Percentiles rank a stretch among this genome's conserved stretches.
These are phyloP conservation scores for Filobasidium wieringae DNA, from an alignment of 768 basidiomycete species.

Conservation along the genomic window DNA sequence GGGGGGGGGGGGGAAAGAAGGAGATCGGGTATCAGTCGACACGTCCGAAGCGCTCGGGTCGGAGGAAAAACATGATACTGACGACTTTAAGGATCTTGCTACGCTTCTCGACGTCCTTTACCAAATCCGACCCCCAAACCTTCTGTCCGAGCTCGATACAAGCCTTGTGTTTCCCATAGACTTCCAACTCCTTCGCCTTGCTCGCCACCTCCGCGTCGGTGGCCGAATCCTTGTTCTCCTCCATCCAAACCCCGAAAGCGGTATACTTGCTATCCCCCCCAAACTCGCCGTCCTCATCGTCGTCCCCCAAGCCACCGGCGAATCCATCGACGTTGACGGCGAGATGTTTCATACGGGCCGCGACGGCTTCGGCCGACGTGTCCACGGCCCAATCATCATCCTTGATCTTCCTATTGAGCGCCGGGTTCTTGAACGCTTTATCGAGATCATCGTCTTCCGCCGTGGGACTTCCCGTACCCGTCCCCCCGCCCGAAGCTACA, in stretches of 20 bases:
- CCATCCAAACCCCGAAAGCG: constrained; percentile 70
- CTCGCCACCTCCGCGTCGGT: constrained; percentile 41
- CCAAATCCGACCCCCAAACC: constrained; percentile 62
- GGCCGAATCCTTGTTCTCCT: constrained; percentile 53
- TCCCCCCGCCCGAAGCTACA: too few species aligned
- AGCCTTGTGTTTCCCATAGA: constrained; percentile 90
- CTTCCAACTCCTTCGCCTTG: constrained; percentile 77
- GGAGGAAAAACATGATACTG: constrained; percentile 19
- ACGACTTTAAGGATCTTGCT: constrained; percentile 67
- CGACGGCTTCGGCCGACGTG: constrained; percentile 77
- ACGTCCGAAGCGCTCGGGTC: not conserved
- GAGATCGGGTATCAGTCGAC: not conserved
- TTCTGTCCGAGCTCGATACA: constrained; percentile 70
- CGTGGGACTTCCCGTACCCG: not conserved
- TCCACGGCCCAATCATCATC: constrained; percentile 86
- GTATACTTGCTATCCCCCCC: constrained; percentile 75
- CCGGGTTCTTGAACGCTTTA: constrained; percentile 69
- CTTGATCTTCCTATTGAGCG: constrained; percentile 45
- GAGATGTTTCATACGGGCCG: constrained; percentile 62
- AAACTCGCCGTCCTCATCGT: constrained; percentile 74
- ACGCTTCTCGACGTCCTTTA: constrained; percentile 43
- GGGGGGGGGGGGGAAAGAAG: too few species aligned
- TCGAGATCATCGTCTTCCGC: constrained; percentile 72
- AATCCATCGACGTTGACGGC: constrained; percentile 49
- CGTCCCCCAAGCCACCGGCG: constrained; percentile 48